These are phyloP conservation scores for Lachancea quebecensis DNA, from an alignment of 805 yeast species.

Conservation along the genomic window DNA sequence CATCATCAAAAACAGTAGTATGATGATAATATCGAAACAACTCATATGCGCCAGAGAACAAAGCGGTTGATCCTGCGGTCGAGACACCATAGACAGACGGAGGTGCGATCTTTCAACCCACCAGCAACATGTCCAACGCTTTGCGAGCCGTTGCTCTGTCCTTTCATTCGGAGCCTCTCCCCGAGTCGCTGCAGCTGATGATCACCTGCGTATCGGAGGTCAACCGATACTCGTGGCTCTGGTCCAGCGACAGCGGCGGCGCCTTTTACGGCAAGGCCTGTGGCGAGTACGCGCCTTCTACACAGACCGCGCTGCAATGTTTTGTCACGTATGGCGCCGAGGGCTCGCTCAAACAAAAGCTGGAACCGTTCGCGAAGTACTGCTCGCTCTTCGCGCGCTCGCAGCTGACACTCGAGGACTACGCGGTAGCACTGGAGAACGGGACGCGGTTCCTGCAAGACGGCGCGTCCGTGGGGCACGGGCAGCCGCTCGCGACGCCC, in stretches of 20 bases:
- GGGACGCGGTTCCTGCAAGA: slow-evolving; percentile 4
- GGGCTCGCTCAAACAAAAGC: background rate
- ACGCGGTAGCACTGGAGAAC: slow-evolving; percentile 1
- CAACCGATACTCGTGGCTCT: slow-evolving; percentile 1
- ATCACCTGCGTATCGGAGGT: slow-evolving; percentile 6
- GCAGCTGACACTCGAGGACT: background rate
- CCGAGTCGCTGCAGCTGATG: slow-evolving; percentile 3
- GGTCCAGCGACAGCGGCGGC: background rate
- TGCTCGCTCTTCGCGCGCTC: slow-evolving; percentile 2
- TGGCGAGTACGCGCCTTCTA: slow-evolving; percentile 8
- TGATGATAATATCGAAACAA: background rate
- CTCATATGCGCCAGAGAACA: too few relatives aligned
- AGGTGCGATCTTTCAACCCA: too few relatives aligned
- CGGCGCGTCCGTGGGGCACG: background rate
- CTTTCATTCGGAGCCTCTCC: slow-evolving; percentile 3
- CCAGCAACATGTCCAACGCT: background rate
- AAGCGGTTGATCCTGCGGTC: too few relatives aligned
- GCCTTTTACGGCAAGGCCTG: slow-evolving; percentile 7
- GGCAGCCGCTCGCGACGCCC: slow-evolving; percentile 1
- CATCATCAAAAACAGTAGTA: background rate
- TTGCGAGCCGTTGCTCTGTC: slow-evolving; percentile 1
- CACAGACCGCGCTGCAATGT: slow-evolving; percentile 9
- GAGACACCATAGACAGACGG: too few relatives aligned
- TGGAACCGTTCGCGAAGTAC: background rate
- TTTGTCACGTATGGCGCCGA: slow-evolving; percentile 4